phyloP scores from a whole-genome alignment of 208 protist genomes.

The Crithidia mellificae region DNA sequence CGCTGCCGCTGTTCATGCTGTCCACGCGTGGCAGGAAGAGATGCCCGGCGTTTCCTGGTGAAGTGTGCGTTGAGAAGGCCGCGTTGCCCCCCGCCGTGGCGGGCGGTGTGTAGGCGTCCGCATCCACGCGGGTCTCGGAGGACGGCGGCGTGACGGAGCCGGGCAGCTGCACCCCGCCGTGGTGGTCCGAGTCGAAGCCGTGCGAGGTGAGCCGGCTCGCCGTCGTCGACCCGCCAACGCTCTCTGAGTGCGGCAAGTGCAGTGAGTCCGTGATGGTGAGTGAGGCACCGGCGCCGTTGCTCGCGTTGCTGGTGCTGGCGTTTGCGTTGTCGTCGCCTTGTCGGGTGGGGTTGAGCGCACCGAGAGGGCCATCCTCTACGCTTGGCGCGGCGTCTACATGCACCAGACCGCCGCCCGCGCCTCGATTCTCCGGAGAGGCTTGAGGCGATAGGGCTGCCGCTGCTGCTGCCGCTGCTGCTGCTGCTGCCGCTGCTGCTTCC shows the following conservation, averaged over 20 bases:
- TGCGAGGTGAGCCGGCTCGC: not conserved
- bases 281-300: not conserved
- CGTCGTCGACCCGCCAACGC: constrained; percentile 2
- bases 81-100: not conserved
- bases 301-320: not conserved
- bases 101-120: constrained; percentile 8
- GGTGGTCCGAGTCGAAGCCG: not conserved
- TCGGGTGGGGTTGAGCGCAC: not conserved
- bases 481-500: not conserved
- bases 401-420: not conserved
- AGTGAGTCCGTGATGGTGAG: not conserved
- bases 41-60: constrained; percentile 13
- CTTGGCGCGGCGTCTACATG: not conserved
- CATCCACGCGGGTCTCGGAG: not conserved
- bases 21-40: constrained; percentile 21
- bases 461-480: not conserved
- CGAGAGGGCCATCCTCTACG: not conserved
- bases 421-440: not conserved
- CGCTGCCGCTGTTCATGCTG: constrained; percentile 12
- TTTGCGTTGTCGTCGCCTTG: not conserved
- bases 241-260: constrained; percentile 1
- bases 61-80: not conserved
- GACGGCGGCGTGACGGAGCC: constrained; percentile 4
- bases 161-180: constrained; percentile 4
- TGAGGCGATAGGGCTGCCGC: not conserved